A percentile compares a stretch with the other conserved stretches of the same genome.
phyloP scores from a whole-genome alignment of 2,329 filamentous ascomycete species.

The Stemphylium vesicarium region DNA sequence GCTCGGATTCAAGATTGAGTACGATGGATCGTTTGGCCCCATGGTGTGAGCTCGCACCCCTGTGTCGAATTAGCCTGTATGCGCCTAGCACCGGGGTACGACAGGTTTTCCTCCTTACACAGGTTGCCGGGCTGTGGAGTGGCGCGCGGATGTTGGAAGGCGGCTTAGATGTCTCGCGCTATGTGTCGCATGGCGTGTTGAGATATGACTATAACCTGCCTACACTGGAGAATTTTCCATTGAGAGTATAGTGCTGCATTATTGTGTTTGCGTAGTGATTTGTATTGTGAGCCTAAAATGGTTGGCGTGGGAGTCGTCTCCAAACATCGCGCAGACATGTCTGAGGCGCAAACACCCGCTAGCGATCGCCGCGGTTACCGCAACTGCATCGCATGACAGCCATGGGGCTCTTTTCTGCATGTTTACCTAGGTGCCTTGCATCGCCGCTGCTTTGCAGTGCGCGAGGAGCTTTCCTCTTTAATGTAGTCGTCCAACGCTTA shows the following conservation, averaged over 20 bases:
- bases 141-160: neutral
- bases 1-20: neutral
- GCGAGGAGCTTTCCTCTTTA: neutral
- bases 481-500: neutral
- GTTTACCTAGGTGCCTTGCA: neutral
- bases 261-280: neutral
- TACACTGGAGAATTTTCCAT: neutral
- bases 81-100: neutral
- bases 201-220: neutral
- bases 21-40: neutral
- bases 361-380: neutral
- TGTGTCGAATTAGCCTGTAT: conserved; percentile 1
- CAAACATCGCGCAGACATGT: neutral
- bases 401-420: neutral
- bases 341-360: neutral
- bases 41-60: neutral
- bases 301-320: neutral
- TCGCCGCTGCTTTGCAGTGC: conserved; percentile 7
- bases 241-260: neutral
- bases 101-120: neutral
- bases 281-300: neutral
- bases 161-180: neutral
- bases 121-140: neutral
- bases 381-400: neutral
- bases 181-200: neutral